Evolutionary conservation across 208 protist genomes (phyloP), one percentile per base, ranked within the genome.

Genomic region (Trypanosoma mega): DNA sequence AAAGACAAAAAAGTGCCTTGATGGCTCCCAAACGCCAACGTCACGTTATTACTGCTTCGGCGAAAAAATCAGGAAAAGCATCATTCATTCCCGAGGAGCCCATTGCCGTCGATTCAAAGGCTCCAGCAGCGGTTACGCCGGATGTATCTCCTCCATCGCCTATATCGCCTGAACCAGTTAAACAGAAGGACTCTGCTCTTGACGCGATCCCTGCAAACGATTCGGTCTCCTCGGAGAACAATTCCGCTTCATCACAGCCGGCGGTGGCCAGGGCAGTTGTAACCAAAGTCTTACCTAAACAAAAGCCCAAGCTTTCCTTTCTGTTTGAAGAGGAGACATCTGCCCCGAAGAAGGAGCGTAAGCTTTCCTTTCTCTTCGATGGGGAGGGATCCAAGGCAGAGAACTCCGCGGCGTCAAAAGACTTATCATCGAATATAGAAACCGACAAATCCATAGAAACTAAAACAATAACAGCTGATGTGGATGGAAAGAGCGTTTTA

Each of bases 271-370:
- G 41, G 21, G 16, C 55, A 43, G 39, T 51, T 37, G 30, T 51
- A 2, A 50, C 55, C 34, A 51, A 61, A 23, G 3, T 41, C 6
- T 8, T 51, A n/a, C 12, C 14, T 5, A 61, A 61, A 26, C 41
- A 30, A n/a, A 48, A 61, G 44, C 55, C 41, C 29, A 61, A 61
- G 29, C 37, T 61, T 31, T 23, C 55, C 3, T 61, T 61, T 61
- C 55, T 61, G 2, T 61, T 61, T 31, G 43, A 61, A 14, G 55
- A 51, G 16, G 55, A 61, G 29, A 43, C 3, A 9, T 9, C 33
- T 2, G 21, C 12, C n/a, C 18, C 7, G 8, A 48, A 16, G 8
- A 48, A 48, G 43, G 20, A 39, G 8, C 34, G 8, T 16, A 39
- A 39, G 12, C 34, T 39, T 39, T 6, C 34, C 12, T 39, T 39